Evolutionary conservation across 805 yeast genomes (phyloP), one percentile per base, ranked within the genome.

Genomic region (Blastobotrys mokoenaii): DNA sequence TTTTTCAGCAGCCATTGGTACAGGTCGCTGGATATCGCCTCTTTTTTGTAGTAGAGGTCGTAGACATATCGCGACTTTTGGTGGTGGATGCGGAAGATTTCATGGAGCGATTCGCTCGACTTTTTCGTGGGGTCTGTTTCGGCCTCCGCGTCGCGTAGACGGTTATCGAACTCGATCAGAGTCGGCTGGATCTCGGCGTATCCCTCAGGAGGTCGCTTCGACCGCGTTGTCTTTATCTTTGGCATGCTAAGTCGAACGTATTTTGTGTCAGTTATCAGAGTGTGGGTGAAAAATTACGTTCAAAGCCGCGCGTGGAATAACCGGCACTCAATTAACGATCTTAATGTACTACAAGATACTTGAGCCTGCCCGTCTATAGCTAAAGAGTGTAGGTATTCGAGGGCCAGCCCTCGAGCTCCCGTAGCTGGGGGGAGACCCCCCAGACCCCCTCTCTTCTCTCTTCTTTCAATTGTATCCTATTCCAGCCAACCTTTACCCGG

Each of bases 51-150:
- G 58, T 78, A 80, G 57, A 87, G 60, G 15, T 80, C 83, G 59
- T 80, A 88, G 1, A 88, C 69, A 56, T 87, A 88, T 44, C 89
- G 63, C 1, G 90, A 78, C 41, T 82, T 72, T 56, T 84, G 88
- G 59, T 85, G 90, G 47, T 80, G 73, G n/a, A 85, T 61, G 55
- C 74, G 76, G 51, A 75, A 70, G 15, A 87, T 77, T 44, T 81
- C 82, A 88, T 93, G 84, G 7, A 79, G 59, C 2, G 55, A 66
- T 50, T 79, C 79, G 46, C 78, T 76, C n/a, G 74, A 71, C 14
- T 70, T 66, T 1, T 73, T 66, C 17, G 73, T 68, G 45, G 66
- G 62, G 9, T 71, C 62, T 5, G 27, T 5, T 2, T 64, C 56
- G 1, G 64, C 44, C 45, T 76, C 77, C 3, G 72, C 60, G 37